Base-by-base conservation (phyloP, 768 basidiomycete species). In the Leccinum broughii region DNA sequence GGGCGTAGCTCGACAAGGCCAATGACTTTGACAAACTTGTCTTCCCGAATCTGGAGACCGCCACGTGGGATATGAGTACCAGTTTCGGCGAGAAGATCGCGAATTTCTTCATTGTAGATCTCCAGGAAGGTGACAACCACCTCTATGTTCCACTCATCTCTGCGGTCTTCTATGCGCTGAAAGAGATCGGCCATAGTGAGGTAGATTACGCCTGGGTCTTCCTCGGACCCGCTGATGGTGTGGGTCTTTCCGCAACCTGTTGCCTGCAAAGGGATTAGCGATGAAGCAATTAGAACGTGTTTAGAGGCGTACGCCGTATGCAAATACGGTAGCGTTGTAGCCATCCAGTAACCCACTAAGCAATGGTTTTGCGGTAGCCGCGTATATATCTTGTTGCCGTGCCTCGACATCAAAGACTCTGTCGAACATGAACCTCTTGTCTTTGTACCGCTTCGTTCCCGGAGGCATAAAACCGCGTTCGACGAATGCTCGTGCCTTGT, bases 181-280 rank as follows among this genome's bases (percentile, higher is more conserved):
- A 98, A 99, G 63, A 99, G 86, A 75, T 98, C 96, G 49, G 92
- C 87, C 95, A 98, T 98, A 20, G 95, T 94, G 60, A 93, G 83
- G 76, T 98, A 95, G 73, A 98, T 97, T 68, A 97, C 87, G 32
- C 97, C 97, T 17, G 93, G 93, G 72, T 96, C 90, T 22, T 74
- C 71, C 50, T 90, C 88, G 39, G 91, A 89, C 59, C 96, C 96
- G 68, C 94, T 97, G 74, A 99, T 98, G 20, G 97, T 99, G 75
- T 98, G 95, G 5, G 97, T 99, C 77, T 99, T 99, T 64, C 97
- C 97, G 72, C 97, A 98, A n/a, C 97, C 97, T n/a, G 97, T 98
- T 24, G 97, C 97, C 97, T 98, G 69, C 20, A 48, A 59, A 49
- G 62, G 55, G 52, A 64, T 68, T 56, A 54, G 63, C 51, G 30